Conservation (phyloP, 441 rosid genomes). For the Euphorbia schlechtendalii region DNA sequence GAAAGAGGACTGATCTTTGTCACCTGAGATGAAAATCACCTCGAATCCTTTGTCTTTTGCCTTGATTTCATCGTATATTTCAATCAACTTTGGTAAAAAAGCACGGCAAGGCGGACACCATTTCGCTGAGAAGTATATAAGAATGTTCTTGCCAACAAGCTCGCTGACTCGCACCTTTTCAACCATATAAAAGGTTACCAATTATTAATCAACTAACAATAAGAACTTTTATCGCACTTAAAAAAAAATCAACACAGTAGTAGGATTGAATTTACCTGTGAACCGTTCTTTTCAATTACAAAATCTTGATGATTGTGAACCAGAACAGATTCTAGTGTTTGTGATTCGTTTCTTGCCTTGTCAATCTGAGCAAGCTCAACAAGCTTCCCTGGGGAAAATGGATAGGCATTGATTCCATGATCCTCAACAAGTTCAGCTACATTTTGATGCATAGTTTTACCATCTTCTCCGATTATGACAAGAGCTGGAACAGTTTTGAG, state of each 20-base stretch:
- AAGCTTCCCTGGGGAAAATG: constrained; percentile 35
- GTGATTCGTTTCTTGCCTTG: constrained; percentile 28
- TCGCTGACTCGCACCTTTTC: constrained; percentile 27
- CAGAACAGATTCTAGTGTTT: constrained; percentile 36
- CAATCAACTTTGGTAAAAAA: constrained; percentile 24
- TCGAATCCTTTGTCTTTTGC: constrained; percentile 24
- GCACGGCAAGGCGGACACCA: constrained; percentile 28
- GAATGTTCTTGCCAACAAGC: constrained; percentile 31
- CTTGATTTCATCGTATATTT: constrained; percentile 26
- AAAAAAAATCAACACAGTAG: too few species aligned
- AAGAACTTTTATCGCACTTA: too few species aligned
- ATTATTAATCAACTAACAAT: too few species aligned
- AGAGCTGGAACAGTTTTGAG: constrained; percentile 25
- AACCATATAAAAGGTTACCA: background rate
- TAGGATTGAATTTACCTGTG: constrained; percentile 17
- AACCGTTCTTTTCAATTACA: constrained; percentile 25
- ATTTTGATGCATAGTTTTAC: constrained; percentile 32
- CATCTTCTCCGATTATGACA: constrained; percentile 37
- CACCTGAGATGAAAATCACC: constrained; percentile 33
- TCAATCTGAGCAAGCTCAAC: constrained; percentile 30
- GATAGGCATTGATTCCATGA: constrained; percentile 34
- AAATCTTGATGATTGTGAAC: constrained; percentile 33
- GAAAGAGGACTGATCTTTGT: constrained; percentile 34
- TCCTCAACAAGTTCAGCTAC: constrained; percentile 28
- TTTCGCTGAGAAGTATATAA: constrained; percentile 36